Evolutionary conservation across 2,329 filamentous ascomycete genomes (phyloP).

Genomic region (Ophiostoma populinum): DNA sequence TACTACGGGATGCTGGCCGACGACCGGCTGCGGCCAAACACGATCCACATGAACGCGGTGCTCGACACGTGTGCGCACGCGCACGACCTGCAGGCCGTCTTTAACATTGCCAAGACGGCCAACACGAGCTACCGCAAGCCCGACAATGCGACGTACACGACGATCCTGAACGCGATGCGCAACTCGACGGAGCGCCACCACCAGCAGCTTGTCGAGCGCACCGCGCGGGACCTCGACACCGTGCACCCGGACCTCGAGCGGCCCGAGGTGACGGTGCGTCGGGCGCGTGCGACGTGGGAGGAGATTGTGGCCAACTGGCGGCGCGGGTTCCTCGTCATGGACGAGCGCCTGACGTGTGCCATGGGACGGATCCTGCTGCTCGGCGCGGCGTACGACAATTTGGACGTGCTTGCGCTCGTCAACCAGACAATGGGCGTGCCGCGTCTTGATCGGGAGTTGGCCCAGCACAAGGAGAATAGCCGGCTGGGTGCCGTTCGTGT

Average conservation of each 20-base stretch:
- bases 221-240: background rate
- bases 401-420: conserved; percentile 58
- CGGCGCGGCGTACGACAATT: conserved; percentile 44
- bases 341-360: conserved; percentile 60
- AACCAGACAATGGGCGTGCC: conserved; percentile 68
- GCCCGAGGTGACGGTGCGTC: conserved; percentile 33
- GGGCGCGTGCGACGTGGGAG: conserved; percentile 62
- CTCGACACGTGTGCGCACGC: conserved; percentile 64
- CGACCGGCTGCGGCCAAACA: conserved; percentile 50
- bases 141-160: conserved; percentile 61
- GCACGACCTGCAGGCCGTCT: conserved; percentile 62
- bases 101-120: conserved; percentile 56
- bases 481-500: too few species aligned
- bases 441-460: conserved; percentile 21
- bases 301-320: conserved; percentile 66
- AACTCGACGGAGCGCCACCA: conserved; percentile 19
- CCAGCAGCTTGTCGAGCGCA: background rate
- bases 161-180: conserved; percentile 62
- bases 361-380: conserved; percentile 68
- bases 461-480: background rate
- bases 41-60: conserved; percentile 78
- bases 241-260: conserved; percentile 12
- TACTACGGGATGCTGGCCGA: conserved; percentile 58
- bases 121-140: conserved; percentile 47
- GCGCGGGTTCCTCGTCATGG: conserved; percentile 49